phyloP scores from a whole-genome alignment of 495 filamentous ascomycete species.

The Tuber melanosporum region DNA sequence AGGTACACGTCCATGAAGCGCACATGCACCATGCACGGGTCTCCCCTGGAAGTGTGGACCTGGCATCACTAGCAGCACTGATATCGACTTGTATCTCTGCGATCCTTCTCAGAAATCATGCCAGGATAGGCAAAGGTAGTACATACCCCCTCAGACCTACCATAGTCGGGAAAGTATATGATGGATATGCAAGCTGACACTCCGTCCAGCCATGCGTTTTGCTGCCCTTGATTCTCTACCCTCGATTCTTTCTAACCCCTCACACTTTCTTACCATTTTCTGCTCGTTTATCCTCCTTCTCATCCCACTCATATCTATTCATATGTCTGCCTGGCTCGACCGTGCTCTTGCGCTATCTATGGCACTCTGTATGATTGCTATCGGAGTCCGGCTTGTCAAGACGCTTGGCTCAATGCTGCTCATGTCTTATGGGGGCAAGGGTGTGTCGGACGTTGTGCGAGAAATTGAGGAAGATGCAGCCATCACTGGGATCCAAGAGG shows the following conservation, averaged over 20 bases:
- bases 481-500: slow-evolving; percentile 74
- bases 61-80: slow-evolving; percentile 81
- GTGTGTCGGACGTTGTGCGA: slow-evolving; percentile 67
- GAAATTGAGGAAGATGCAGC: slow-evolving; percentile 76
- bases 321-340: slow-evolving; percentile 72
- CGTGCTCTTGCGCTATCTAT: slow-evolving; percentile 71
- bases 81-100: slow-evolving; percentile 79
- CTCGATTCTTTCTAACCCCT: slow-evolving; percentile 77
- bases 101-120: slow-evolving; percentile 81
- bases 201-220: slow-evolving; percentile 56
- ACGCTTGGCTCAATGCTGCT: slow-evolving; percentile 87
- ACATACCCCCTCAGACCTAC: neutral
- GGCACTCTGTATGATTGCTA: slow-evolving; percentile 73
- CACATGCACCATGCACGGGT: slow-evolving; percentile 67
- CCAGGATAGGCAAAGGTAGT: slow-evolving; percentile 76
- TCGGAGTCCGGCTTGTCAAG: slow-evolving; percentile 74
- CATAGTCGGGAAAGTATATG: neutral
- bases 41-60: slow-evolving; percentile 66
- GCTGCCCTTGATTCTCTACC: slow-evolving; percentile 76
- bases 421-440: slow-evolving; percentile 70
- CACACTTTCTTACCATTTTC: slow-evolving; percentile 84
- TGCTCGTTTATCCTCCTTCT: slow-evolving; percentile 74
- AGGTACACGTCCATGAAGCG: slow-evolving; percentile 46
- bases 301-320: slow-evolving; percentile 71
- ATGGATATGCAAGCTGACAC: neutral